Conservation (phyloP, 495 filamentous ascomycete genomes). For the Penicillium bovifimosum region DNA sequence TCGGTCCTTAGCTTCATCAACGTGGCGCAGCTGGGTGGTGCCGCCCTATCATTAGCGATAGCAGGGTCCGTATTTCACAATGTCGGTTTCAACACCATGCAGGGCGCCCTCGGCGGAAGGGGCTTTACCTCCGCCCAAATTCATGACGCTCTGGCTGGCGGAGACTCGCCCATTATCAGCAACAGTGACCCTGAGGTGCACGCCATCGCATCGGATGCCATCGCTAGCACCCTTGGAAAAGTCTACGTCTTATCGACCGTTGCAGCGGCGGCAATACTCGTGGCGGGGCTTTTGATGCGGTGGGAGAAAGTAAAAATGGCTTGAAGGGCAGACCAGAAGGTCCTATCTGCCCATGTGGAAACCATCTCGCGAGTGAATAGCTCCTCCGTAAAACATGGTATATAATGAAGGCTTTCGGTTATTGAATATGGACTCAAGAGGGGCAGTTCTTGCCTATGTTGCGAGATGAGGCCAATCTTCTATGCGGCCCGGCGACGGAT, state of each 20-base stretch:
- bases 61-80: slow-evolving; percentile 43
- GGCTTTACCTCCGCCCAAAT: background rate
- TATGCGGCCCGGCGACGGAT: no score
- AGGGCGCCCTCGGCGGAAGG: background rate
- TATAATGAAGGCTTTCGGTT: no score
- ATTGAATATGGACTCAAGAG: no score
- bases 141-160: background rate
- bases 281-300: background rate
- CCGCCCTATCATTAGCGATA: slow-evolving; percentile 46
- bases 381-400: no score
- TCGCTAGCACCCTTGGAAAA: background rate
- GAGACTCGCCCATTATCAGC: background rate
- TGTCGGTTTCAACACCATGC: background rate
- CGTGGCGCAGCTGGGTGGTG: slow-evolving; percentile 43
- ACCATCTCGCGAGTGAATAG: no score
- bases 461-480: no score
- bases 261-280: background rate
- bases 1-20: slow-evolving; percentile 43
- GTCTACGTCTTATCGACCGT: background rate
- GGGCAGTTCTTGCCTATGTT: no score
- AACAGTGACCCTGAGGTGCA: background rate
- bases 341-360: no score
- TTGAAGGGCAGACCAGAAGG: no score
- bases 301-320: background rate
- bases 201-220: background rate